Conservation (phyloP, 179 eudicot genomes). For the Pouteria campechiana region DNA sequence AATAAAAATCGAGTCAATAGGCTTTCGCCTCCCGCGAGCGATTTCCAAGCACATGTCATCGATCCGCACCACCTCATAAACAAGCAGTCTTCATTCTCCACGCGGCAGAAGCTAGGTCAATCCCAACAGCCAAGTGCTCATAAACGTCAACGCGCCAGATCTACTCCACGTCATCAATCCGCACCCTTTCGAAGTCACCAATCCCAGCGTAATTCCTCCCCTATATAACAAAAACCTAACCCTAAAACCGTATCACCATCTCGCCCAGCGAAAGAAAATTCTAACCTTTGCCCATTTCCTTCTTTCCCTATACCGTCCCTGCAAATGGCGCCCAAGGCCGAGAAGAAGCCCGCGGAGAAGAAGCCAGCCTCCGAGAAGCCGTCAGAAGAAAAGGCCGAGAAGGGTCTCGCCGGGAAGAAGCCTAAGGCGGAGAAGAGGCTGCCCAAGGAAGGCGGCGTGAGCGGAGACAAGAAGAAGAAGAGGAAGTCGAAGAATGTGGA, state of each 20-base stretch:
- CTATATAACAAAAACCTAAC: conserved; percentile 1
- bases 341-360: conserved; percentile 51
- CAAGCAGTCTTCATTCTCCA: too few relatives aligned
- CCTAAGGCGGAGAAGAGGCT: conserved; percentile 62
- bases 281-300: too few relatives aligned
- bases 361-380: conserved; percentile 44
- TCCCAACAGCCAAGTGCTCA: too few relatives aligned
- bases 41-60: too few relatives aligned
- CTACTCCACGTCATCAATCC: conserved; percentile 22
- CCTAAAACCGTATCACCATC: background rate
- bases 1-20: too few relatives aligned
- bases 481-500: conserved; percentile 43
- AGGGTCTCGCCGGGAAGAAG: conserved; percentile 48
- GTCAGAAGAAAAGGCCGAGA: conserved; percentile 31
- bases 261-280: background rate
- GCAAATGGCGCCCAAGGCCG: conserved; percentile 45
- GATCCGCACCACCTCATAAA: too few relatives aligned
- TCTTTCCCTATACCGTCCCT: background rate
- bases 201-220: background rate
- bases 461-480: conserved; percentile 55
- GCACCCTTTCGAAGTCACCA: conserved; percentile 2
- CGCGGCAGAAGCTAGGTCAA: too few relatives aligned
- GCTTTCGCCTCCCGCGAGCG: too few relatives aligned
- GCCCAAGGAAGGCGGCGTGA: conserved; percentile 40
- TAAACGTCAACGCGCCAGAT: background rate